Base-by-base conservation (phyloP, 345 rosid species). In the Gynandropsis gynandra region DNA sequence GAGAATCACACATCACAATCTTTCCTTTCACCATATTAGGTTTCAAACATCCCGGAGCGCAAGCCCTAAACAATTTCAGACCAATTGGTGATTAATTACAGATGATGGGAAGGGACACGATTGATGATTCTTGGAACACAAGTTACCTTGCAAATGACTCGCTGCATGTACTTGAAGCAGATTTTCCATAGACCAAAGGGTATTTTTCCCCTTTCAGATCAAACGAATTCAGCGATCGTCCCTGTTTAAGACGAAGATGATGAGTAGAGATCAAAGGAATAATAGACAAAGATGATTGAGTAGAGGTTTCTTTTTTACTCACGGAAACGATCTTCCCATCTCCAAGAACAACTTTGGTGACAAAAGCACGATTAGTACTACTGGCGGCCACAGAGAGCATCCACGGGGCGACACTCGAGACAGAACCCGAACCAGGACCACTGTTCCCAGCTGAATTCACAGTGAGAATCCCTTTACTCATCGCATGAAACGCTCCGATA, bases 401-500 rank as follows among this genome's bases (percentile, higher is more conserved):
- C 77, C 80, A 76, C 3, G 73, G 77, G 4, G 78, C 54, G 3
- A 62, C 50, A 12, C 70, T 65, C 5, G 50, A 0, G 1, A 38
- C 35, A 8, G 54, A 1, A 0, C 1, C 27, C 0, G 8, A 0
- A 0, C 0, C 4, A 15, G 36, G 53, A 34, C 74, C 73, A 13
- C 12, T 9, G 4, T 64, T 61, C 5, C 69, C 72, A 7, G 66
- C 76, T 4, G 66, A 34, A n/a, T 70, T 39, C 8, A 40, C 8
- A 10, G 71, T 65, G 5, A 76, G 43, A 6, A 76, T 65, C 4
- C 76, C 81, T 35, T 62, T 70, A 9, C 13, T 16, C 65, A 62
- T 58, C 4, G 78, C 76, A 32, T 73, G 78, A 39, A 70, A 76
- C 5, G 69, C 16, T 1, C 77, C 72, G 4, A 73, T 67, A 8